These are phyloP conservation scores for Neospermospora avenae DNA, from an alignment of 2,329 filamentous ascomycete species.

Conservation along the genomic window DNA sequence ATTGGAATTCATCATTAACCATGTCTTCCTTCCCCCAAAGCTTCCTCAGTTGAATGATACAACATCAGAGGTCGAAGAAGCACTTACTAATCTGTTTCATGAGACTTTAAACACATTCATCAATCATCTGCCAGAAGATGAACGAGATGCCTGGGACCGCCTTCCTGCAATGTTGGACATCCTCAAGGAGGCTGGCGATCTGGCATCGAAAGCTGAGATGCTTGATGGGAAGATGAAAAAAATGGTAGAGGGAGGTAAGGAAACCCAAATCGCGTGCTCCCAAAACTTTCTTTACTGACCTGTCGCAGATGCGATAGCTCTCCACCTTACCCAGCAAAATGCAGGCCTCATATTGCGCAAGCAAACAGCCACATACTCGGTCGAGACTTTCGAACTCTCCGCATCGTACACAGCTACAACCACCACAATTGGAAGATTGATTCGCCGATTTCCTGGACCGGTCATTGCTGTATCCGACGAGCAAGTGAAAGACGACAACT, in stretches of 20 bases:
- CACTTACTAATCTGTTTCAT: constrained; percentile 7
- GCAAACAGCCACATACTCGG: constrained; percentile 31
- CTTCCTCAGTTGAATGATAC: constrained; percentile 40
- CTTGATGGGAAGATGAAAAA: constrained; percentile 5
- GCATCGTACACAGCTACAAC: constrained; percentile 40
- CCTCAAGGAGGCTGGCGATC: constrained; percentile 3
- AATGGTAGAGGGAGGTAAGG: constrained; percentile 14
- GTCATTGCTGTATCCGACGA: constrained; percentile 34
- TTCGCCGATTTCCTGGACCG: constrained; percentile 42
- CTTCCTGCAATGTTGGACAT: constrained; percentile 12
- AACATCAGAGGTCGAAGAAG: neutral
- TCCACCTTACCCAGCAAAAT: constrained; percentile 46
- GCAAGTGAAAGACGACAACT: constrained; percentile 25
- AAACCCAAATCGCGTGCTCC: neutral
- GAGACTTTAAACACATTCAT: constrained; percentile 10
- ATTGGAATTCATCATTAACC: constrained; percentile 40
- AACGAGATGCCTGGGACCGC: constrained; percentile 8
- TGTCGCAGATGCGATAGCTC: constrained; percentile 33
- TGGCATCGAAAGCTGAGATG: constrained; percentile 1
- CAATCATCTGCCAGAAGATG: constrained; percentile 4
- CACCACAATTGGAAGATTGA: constrained; percentile 38
- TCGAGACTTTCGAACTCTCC: constrained; percentile 48
- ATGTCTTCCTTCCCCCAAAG: constrained; percentile 48
- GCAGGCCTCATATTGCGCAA: constrained; percentile 42
- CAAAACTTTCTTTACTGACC: neutral